Evolutionary conservation across 106 monocot genomes (phyloP), one percentile per base, ranked within the genome.

Genomic region (Dioscorea dumetorum): DNA sequence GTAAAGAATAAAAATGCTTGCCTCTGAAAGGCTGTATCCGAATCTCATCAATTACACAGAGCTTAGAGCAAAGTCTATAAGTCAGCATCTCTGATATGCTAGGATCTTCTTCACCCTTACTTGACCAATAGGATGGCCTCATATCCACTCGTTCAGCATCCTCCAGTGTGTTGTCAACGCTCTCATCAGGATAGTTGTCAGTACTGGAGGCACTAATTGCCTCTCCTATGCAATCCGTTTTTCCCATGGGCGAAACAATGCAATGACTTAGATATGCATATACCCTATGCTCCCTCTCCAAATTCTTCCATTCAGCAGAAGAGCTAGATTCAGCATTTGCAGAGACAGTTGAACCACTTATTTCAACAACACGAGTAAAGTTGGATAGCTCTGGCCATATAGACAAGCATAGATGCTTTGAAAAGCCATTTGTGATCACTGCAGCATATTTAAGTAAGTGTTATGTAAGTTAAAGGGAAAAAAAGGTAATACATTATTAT

Each of bases 71-170:
- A 15, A 99, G 63, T 34, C 66, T 67, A 61, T 99, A 99, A 5
- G 84, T 83, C 52, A 99, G 70, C 61, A 82, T 82, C 63, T 99
- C 97, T 4, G 88, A 87, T 1, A 73, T 79, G 33, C 48, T 22
- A 73, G 80, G 80, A 75, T 92, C 83, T 33, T 52, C 70, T 15
- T 80, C 62, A 57, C 97, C 97, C 32, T 66, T 72, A 71, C 97
- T 99, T 31, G 97, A 99, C 97, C 97, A 99, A 67, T 99, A 99
- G 51, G 97, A 90, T 19, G 87, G 85, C 22, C 76, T 77, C 49
- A 5, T 24, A 22, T 73, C 48, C 34, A 83, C 72, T 58, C 23
- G 49, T 48, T 90, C 77, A 52, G 22, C 66, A 19, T 86, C 76
- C 13, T 79, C 80, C 63, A 92, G 53, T 52, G 97, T 99, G 66